Evolutionary conservation across 139 green algal genomes (phyloP), one percentile per base, ranked within the genome.

Genomic region (Mesotaenium endlicherianum): DNA sequence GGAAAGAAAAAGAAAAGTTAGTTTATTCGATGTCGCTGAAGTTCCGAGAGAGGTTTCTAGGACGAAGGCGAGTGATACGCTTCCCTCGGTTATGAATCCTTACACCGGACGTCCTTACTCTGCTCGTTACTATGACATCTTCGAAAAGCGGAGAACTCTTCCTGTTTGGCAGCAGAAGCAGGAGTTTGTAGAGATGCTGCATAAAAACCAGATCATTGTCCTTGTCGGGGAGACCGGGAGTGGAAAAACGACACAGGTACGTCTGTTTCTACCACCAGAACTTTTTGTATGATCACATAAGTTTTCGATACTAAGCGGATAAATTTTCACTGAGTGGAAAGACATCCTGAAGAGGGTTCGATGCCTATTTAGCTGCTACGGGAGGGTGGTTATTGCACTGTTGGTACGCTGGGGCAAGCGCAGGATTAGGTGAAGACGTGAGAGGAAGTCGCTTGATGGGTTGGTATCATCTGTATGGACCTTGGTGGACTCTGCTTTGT

Each of bases 221-320:
- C 89, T 99, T 40, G 96, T 99, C 1, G 97, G 97, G 64, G 97
- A 99, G 88, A 99, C 97, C 1, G 97, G 97, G 17, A 92, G 74
- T 26, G 97, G 97, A 45, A 99, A 99, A 89, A 99, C 97, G 5
- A 99, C 97, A n/a, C 97, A 88, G 83, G 82, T 87, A 41, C 36
- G 75, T 69, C 20, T n/a, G n/a, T n/a, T n/a, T n/a, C n/a, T n/a
- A n/a, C n/a, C n/a, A n/a, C n/a, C n/a, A n/a, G n/a, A n/a, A n/a
- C n/a, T n/a, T n/a, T n/a, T n/a, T n/a, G n/a, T n/a, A n/a, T n/a
- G n/a, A n/a, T n/a, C n/a, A n/a, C n/a, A n/a, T n/a, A n/a, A n/a
- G n/a, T n/a, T n/a, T n/a, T n/a, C n/a, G n/a, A n/a, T n/a, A n/a
- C n/a, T n/a, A n/a, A n/a, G n/a, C n/a, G n/a, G n/a, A n/a, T n/a